phyloP scores from a whole-genome alignment of 116 monocot genomes.

The Trichopus zeylanicus region DNA sequence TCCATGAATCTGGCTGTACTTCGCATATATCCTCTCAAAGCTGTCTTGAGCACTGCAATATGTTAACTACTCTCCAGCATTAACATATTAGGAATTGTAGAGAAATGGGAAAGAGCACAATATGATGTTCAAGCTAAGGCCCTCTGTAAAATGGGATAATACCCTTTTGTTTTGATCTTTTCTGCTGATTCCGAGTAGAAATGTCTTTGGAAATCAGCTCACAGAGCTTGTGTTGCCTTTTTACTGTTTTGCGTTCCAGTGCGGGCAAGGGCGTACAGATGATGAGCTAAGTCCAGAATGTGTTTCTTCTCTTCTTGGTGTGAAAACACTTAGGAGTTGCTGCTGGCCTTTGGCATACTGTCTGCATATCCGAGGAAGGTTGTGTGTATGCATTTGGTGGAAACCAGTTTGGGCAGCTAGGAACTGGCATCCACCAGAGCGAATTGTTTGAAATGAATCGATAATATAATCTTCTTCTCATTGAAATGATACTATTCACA shows the following conservation, averaged over 20 bases:
- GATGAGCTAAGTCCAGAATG: slow-evolving; percentile 87
- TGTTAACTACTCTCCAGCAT: slow-evolving; percentile 55
- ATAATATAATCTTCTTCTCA: too few species aligned
- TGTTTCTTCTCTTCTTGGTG: slow-evolving; percentile 79
- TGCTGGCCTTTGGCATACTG: slow-evolving; percentile 90
- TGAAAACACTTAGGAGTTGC: slow-evolving; percentile 61
- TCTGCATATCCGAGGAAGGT: slow-evolving; percentile 78
- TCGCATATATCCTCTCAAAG: not conserved
- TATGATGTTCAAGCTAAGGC: slow-evolving; percentile 68
- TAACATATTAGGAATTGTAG: slow-evolving; percentile 58
- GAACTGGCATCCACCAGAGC: slow-evolving; percentile 74
- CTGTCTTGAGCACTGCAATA: slow-evolving; percentile 10
- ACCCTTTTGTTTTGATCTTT: slow-evolving; percentile 13
- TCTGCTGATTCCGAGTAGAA: slow-evolving; percentile 7
- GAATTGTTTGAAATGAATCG: too few species aligned
- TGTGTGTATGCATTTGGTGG: slow-evolving; percentile 91
- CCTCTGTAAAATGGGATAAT: slow-evolving; percentile 31
- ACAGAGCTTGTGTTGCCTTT: too few species aligned
- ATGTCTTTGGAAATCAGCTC: slow-evolving; percentile 8
- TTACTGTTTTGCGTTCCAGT: too few species aligned
- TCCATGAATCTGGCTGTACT: not conserved
- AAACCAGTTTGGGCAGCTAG: slow-evolving; percentile 94
- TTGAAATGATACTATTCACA: too few species aligned
- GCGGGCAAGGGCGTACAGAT: slow-evolving; percentile 90
- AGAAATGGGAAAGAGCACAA: slow-evolving; percentile 63